Evolutionary conservation across 2,329 filamentous ascomycete species (phyloP).

Genomic region (Chrysosporium keratinophilum): DNA sequence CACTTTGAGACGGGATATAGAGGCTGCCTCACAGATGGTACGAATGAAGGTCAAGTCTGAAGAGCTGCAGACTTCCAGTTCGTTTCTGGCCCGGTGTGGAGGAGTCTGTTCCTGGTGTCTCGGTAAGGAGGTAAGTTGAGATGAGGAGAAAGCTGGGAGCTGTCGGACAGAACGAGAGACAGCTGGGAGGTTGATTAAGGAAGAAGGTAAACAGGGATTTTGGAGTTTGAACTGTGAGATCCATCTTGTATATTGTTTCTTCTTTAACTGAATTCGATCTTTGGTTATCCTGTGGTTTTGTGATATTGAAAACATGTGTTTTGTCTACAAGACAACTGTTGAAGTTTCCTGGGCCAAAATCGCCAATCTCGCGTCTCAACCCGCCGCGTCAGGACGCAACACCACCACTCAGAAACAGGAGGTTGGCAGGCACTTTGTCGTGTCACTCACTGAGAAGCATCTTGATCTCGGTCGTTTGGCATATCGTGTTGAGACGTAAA

Average conservation of each 20-base stretch:
- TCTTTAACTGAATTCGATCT: background rate
- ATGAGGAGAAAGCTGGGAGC: constrained; percentile 59
- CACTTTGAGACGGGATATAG: constrained; percentile 6
- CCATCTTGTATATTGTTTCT: background rate
- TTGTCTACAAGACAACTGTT: no score
- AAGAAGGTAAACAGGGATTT: constrained; percentile 28
- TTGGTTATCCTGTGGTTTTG: background rate
- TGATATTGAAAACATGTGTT: no score
- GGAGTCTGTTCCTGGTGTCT: constrained; percentile 23
- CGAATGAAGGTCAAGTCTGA: constrained; percentile 39
- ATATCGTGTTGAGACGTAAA: no score
- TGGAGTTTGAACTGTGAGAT: constrained; percentile 15
- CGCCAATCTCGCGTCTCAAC: no score
- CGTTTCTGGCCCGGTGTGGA: constrained; percentile 46
- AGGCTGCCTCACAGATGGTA: constrained; percentile 24
- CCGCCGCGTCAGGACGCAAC: no score
- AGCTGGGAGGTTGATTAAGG: constrained; percentile 37
- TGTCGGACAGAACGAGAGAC: constrained; percentile 35
- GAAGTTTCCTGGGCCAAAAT: no score
- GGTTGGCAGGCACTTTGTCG: no score
- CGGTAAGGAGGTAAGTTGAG: constrained; percentile 66
- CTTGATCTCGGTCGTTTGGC: no score
- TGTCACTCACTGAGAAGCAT: no score
- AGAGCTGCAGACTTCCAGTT: constrained; percentile 63
- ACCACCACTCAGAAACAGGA: no score